A percentile compares a stretch with the other conserved stretches of the same genome.
These are phyloP conservation scores for Candida anglica DNA, from an alignment of 805 yeast species.

Conservation along the genomic window DNA sequence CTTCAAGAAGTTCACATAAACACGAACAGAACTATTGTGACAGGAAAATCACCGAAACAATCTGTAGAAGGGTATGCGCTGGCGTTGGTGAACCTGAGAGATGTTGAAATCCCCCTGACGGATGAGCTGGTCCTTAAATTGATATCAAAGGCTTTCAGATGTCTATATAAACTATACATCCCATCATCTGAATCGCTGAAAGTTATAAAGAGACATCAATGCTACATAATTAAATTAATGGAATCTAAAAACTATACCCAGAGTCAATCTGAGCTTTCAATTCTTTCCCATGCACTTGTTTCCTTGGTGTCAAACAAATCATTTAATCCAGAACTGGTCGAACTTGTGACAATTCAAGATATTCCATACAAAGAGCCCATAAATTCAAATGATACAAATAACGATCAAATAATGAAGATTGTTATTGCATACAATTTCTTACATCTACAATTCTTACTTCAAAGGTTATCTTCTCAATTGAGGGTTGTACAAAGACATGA, in stretches of 20 bases:
- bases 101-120: no score
- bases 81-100: no score
- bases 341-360: constrained; percentile 6
- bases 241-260: constrained; percentile 10
- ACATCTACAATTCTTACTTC: constrained; percentile 21
- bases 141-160: constrained; percentile 12
- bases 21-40: no score
- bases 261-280: constrained; percentile 12
- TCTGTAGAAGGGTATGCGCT: no score
- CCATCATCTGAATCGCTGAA: constrained; percentile 4
- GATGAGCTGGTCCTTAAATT: not conserved
- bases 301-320: not conserved
- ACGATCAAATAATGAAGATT: constrained; percentile 7
- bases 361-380: constrained; percentile 8
- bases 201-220: constrained; percentile 22
- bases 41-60: no score
- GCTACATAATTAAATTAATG: constrained; percentile 20
- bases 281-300: not conserved
- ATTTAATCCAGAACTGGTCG: constrained; percentile 5
- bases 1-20: constrained; percentile 6
- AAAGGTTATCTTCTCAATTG: constrained; percentile 17
- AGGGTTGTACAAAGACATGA: no score
- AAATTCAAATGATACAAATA: no score
- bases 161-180: constrained; percentile 11
- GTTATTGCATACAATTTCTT: constrained; percentile 26